Evolutionary conservation across 345 rosid species (phyloP), one percentile per base, ranked within the genome.

Genomic region (Populus deltoides): DNA sequence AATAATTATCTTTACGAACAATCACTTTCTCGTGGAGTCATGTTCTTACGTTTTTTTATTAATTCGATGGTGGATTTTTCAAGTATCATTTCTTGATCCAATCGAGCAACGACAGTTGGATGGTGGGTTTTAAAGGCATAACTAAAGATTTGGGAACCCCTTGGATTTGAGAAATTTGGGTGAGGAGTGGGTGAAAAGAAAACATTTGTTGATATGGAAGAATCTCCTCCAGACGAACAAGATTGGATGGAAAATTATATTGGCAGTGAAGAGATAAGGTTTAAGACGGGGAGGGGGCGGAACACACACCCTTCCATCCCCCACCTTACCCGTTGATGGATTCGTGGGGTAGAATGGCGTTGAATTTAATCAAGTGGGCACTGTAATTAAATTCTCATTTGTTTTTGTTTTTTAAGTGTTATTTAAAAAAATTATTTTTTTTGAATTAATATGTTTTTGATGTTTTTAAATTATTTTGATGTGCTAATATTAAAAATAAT

Each of bases 221-320:
- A 17, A 63, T 45, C 41, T 75, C 61, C 36, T 11, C 47, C 72
- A 51, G 8, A 17, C 33, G n/a, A 22, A 63, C 33, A 68, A 57
- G 70, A 84, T 62, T 72, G 71, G n/a, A 29, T 20, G 69, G 73
- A 61, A 18, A 62, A 63, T 17, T 72, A 73, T 70, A 38, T 33
- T 53, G 31, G 63, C 1, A 12, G 75, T 3, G 49, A 86, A 70
- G 61, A 57, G 87, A 84, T 83, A 83, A 83, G 81, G 77, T 81
- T 78, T 49, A 15, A 74, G 86, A 83, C 81, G 79, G 81, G 88
- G 83, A 80, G 86, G 80, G 86, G 80, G 87, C 86, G 87, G 85
- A 85, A 69, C 71, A 72, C 33, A 81, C 73, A 74, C 72, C 76
- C 24, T 49, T 70, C 8, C 71, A 33, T 29, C 49, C 55, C 68